A percentile compares a stretch with the other conserved stretches of the same genome.
phyloP scores from a whole-genome alignment of 306 rosid species.

The Hylodesmum podocarpum region DNA sequence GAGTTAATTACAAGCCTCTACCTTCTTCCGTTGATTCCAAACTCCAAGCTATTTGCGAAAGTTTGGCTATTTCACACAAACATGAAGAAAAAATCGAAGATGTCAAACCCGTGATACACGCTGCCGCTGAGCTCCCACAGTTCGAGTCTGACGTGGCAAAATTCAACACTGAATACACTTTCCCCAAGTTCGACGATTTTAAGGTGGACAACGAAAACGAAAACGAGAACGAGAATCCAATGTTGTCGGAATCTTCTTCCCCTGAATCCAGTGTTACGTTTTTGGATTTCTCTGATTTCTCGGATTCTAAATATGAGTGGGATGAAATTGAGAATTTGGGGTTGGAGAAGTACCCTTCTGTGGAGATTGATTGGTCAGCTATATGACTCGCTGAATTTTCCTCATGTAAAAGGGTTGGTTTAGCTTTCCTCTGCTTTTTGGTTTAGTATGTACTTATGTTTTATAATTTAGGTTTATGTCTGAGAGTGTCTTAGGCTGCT shows the following conservation, averaged over 20 bases:
- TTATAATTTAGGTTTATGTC: conserved; percentile 20
- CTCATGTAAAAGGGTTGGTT: background rate
- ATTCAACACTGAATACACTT: conserved; percentile 23
- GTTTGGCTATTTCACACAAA: conserved; percentile 45
- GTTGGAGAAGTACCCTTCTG: conserved; percentile 80
- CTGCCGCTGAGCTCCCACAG: background rate
- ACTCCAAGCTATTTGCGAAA: conserved; percentile 77
- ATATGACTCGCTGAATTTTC: conserved; percentile 22
- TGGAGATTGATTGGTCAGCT: conserved; percentile 93
- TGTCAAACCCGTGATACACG: conserved; percentile 32
- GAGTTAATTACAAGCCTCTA: conserved; percentile 68
- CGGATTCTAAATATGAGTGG: conserved; percentile 42
- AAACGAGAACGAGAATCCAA: conserved; percentile 6
- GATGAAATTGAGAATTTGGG: conserved; percentile 50
- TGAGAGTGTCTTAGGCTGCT: conserved; percentile 34
- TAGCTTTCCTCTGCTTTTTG: background rate
- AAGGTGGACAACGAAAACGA: too few relatives aligned
- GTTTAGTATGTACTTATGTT: background rate
- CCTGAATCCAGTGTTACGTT: conserved; percentile 65
- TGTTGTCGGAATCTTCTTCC: conserved; percentile 56
- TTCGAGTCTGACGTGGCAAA: background rate
- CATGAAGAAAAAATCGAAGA: conserved; percentile 43
- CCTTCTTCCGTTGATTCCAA: conserved; percentile 78
- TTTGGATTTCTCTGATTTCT: conserved; percentile 45
- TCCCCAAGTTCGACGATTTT: conserved; percentile 16